Base-by-base conservation (phyloP, 345 rosid genomes). In the Schrenkiella parvula region DNA sequence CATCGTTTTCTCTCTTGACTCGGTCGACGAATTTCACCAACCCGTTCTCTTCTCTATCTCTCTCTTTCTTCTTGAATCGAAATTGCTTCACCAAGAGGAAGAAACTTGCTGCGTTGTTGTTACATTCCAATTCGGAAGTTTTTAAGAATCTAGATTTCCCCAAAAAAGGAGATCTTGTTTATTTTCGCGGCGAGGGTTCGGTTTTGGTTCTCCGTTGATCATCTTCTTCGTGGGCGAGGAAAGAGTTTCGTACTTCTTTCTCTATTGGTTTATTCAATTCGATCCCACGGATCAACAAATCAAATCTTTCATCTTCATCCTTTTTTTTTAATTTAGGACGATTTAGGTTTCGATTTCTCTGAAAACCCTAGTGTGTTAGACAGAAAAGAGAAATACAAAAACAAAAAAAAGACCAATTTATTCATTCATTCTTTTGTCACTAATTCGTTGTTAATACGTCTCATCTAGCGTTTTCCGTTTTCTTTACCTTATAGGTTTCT, bases 1-100 rank as follows among this genome's bases (percentile, higher is more conserved):
- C 78, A 55, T 71, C 61, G 13, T 55, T 67, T 73, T 74, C 75
- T 81, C 72, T 70, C 76, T 74, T 74, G 81, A 63, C 84, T 74
- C 76, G 80, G 75, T 69, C 78, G 73, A 69, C 66, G 55, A 76
- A 54, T 26, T 23, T 60, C 51, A 74, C 64, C 75, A 73, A 34
- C 73, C 80, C 68, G 64, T 35, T 59, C 68, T 74, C 75, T 60
- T 58, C 15, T 50, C 35, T 51, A 11, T 37, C 17, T 51, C 38
- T 39, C 14, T 22, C n/a, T 46, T 5, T 55, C 58, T 50, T 34
- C 46, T 31, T 19, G 29, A 74, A 56, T 78, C 81, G 50, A 34
- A 53, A 22, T 2, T 44, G 54, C 44, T 75, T 65, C 67, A 42
- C 61, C 25, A 54, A 15, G 37, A 28, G 58, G 37, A 53, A 44